Conservation (phyloP, 2,329 filamentous ascomycete species). For the Xylaria sp. region DNA sequence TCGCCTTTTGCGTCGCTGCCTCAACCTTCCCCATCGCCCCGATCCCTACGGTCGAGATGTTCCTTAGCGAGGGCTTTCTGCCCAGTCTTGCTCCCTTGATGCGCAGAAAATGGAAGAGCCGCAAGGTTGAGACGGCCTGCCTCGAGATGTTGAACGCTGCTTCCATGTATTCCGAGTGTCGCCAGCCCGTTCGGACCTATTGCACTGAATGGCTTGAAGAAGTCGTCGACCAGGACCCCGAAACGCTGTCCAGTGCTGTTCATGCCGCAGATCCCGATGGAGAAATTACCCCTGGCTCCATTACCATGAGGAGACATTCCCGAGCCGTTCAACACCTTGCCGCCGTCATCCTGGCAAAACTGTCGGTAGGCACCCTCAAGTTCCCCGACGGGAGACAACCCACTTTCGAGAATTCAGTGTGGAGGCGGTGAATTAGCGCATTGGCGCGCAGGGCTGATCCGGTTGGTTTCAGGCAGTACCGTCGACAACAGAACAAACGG, state of each 20-base stretch:
- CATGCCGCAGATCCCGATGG: slow-evolving; percentile 64
- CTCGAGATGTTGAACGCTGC: slow-evolving; percentile 92
- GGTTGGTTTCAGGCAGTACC: slow-evolving; percentile 65
- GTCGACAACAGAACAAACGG: slow-evolving; percentile 52
- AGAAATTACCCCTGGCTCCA: slow-evolving; percentile 69
- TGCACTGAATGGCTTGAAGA: slow-evolving; percentile 90
- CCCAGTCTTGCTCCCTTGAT: slow-evolving; percentile 80
- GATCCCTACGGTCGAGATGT: slow-evolving; percentile 78
- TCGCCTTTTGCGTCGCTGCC: slow-evolving; percentile 92
- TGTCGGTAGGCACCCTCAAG: slow-evolving; percentile 63
- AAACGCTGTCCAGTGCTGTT: slow-evolving; percentile 62
- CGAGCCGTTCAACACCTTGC: slow-evolving; percentile 72
- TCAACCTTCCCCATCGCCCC: slow-evolving; percentile 88
- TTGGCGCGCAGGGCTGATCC: slow-evolving; percentile 45
- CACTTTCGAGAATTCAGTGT: slow-evolving; percentile 40
- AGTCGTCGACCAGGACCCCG: slow-evolving; percentile 78
- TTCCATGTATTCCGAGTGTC: slow-evolving; percentile 84
- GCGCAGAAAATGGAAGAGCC: slow-evolving; percentile 82
- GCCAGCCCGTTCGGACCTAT: slow-evolving; percentile 85
- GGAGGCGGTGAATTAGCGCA: slow-evolving; percentile 44
- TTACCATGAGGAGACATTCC: slow-evolving; percentile 70
- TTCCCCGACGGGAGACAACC: slow-evolving; percentile 48
- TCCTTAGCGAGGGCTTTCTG: slow-evolving; percentile 89
- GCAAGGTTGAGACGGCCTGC: slow-evolving; percentile 85
- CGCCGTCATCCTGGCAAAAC: slow-evolving; percentile 80